Evolutionary conservation across 495 filamentous ascomycete genomes (phyloP), one percentile per base, ranked within the genome.

Genomic region (Cercophora scortea): DNA sequence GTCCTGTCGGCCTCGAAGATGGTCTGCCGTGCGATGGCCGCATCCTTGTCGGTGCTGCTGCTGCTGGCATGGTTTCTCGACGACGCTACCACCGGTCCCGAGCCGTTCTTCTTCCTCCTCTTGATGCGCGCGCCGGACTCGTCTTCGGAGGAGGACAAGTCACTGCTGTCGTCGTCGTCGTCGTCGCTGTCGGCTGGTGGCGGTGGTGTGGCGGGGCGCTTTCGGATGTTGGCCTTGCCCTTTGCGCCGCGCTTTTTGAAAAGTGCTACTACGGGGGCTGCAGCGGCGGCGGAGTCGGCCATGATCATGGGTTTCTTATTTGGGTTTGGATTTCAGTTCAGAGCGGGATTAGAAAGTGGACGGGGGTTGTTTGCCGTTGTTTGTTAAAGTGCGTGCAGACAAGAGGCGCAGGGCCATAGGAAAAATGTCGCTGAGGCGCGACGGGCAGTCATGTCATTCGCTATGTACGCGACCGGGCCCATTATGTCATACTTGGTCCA

Each of bases 221-320:
- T 96, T 60, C 91, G 83, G 47, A 90, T 72, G 59, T 79, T 90
- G 49, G 82, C 79, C 63, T 90, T 93, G 48, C 76, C 73, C 62
- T 89, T 94, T 45, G 77, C 75, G 49, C 79, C 73, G 59, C 92
- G 87, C 69, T 93, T 95, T 61, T 95, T 96, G 80, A 98, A 98
- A 42, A 87, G 69, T 34, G 84, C 74, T 13, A 82, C 77, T 13
- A 82, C 77, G 12, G 79, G 71, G 3, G 69, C 69, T 12, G 64
- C 49, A 6, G 71, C 54, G 12, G 69, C 59, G 4, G 46, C 56
- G 42, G 47, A n/a, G 32, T 62, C 57, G 0, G 59, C 61, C 61
- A 61, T 61, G 0, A 15, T 52, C 8, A 10, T 54, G 36, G 9
- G 3, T 2, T 38, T 38, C 7, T 38, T 10, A 16, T 15, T n/a